Evolutionary conservation across 1,139 yeast genomes (phyloP).

Genomic region (Candida mesenterica): DNA sequence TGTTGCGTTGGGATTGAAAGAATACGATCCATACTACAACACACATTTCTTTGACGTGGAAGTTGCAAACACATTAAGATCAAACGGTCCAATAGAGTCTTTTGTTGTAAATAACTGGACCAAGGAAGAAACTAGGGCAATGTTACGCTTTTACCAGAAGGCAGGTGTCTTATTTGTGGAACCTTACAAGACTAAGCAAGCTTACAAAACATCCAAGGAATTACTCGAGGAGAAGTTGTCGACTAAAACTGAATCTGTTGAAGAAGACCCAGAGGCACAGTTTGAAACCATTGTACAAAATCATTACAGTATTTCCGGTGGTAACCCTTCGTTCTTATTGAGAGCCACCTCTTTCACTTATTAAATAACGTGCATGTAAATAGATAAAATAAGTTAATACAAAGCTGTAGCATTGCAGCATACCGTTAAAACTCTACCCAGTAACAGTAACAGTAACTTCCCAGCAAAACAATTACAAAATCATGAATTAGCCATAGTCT

Average conservation of each 20-base stretch:
- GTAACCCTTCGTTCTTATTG: conserved; percentile 71
- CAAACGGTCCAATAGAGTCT: conserved; percentile 47
- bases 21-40: conserved; percentile 59
- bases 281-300: conserved; percentile 44
- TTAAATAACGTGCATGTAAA: conserved; percentile 10
- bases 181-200: conserved; percentile 43
- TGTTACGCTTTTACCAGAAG: conserved; percentile 53
- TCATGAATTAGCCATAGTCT: not conserved
- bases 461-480: too few relatives aligned
- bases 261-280: conserved; percentile 24
- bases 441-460: too few relatives aligned
- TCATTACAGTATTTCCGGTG: conserved; percentile 69
- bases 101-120: conserved; percentile 51
- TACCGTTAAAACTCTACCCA: too few relatives aligned
- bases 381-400: conserved; percentile 5
- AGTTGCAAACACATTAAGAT: conserved; percentile 49
- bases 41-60: conserved; percentile 51
- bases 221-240: conserved; percentile 16
- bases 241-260: conserved; percentile 16
- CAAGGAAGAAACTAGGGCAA: conserved; percentile 51
- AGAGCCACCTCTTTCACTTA: conserved; percentile 34
- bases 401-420: too few relatives aligned
- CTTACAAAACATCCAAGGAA: conserved; percentile 25
- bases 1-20: conserved; percentile 55
- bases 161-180: conserved; percentile 52